phyloP scores from a whole-genome alignment of 2,329 filamentous ascomycete species.

The Periconia sp. region DNA sequence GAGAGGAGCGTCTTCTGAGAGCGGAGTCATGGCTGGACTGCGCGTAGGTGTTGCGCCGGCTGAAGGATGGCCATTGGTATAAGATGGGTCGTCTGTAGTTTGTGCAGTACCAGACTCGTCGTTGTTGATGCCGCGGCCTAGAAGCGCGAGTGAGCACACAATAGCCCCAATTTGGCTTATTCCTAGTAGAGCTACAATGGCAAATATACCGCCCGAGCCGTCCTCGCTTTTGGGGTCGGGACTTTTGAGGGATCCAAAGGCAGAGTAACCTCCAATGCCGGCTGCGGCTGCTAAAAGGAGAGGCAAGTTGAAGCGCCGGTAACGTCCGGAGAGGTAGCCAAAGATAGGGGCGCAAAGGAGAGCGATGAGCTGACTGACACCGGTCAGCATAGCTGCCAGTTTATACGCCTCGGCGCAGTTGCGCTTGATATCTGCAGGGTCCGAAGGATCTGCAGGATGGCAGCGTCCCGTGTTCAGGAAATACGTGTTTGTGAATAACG shows the following conservation, averaged over 20 bases:
- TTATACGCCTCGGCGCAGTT: conserved; percentile 86
- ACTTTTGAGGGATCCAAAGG: conserved; percentile 74
- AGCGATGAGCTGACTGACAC: conserved; percentile 83
- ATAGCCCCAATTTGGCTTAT: conserved; percentile 96
- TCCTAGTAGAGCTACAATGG: conserved; percentile 78
- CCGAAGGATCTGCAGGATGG: conserved; percentile 48
- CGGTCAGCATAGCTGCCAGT: conserved; percentile 82
- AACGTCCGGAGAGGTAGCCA: conserved; percentile 77
- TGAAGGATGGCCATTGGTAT: conserved; percentile 30
- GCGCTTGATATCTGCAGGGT: conserved; percentile 69
- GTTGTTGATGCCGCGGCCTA: conserved; percentile 76
- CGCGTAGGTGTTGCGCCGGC: conserved; percentile 37
- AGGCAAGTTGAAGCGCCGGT: conserved; percentile 67
- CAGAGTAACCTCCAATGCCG: conserved; percentile 76
- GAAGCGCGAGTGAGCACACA: conserved; percentile 87
- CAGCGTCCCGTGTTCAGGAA: conserved; percentile 83
- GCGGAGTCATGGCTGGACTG: conserved; percentile 30
- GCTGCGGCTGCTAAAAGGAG: conserved; percentile 70
- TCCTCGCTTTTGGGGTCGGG: conserved; percentile 73
- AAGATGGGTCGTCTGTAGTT: conserved; percentile 9
- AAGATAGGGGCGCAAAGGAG: conserved; percentile 84
- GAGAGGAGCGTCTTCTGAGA: conserved; percentile 32
- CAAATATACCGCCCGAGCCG: conserved; percentile 68
- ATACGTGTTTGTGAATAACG: conserved; percentile 87
- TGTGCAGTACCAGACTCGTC: conserved; percentile 33